Conservation (phyloP, 73 alveolate genomes). For the Blepharisma stoltei region DNA sequence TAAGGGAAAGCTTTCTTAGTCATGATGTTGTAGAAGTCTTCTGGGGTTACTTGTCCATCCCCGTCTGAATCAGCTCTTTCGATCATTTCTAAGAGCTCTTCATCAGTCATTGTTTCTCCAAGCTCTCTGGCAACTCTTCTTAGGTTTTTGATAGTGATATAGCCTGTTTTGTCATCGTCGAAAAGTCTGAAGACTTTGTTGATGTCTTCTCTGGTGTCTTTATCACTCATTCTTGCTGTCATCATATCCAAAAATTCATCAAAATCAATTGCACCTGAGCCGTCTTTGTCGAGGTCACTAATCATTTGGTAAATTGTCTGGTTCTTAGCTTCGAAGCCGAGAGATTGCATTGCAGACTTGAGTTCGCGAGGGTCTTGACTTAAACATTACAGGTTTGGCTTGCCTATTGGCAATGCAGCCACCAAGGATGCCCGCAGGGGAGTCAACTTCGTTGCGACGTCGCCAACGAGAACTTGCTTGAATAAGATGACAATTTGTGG, state of each 20-base stretch:
- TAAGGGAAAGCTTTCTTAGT: slow-evolving; percentile 28
- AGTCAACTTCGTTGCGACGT: too few species aligned
- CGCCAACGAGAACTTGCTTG: too few species aligned
- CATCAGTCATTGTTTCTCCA: slow-evolving; percentile 76
- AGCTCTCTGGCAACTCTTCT: slow-evolving; percentile 76
- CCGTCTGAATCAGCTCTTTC: slow-evolving; percentile 85
- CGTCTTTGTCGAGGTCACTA: slow-evolving; percentile 88
- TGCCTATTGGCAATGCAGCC: too few species aligned
- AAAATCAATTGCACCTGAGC: slow-evolving; percentile 87
- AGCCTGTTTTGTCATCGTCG: slow-evolving; percentile 72
- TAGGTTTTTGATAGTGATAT: slow-evolving; percentile 61
- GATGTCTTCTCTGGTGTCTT: slow-evolving; percentile 74
- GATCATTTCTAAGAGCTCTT: slow-evolving; percentile 74
- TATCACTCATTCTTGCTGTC: slow-evolving; percentile 39
- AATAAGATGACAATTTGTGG: too few species aligned
- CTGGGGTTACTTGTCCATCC: slow-evolving; percentile 73
- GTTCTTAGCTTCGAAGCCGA: slow-evolving; percentile 82
- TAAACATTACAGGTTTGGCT: too few species aligned
- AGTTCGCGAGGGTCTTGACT: too few species aligned
- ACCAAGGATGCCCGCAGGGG: too few species aligned
- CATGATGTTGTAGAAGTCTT: slow-evolving; percentile 77
- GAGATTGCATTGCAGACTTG: slow-evolving; percentile 24
- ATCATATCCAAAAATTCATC: slow-evolving; percentile 84
- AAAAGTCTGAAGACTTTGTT: slow-evolving; percentile 68
- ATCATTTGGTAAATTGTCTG: slow-evolving; percentile 85